Base-by-base conservation (phyloP, 2,329 filamentous ascomycete genomes). In the Alternaria alternata region DNA sequence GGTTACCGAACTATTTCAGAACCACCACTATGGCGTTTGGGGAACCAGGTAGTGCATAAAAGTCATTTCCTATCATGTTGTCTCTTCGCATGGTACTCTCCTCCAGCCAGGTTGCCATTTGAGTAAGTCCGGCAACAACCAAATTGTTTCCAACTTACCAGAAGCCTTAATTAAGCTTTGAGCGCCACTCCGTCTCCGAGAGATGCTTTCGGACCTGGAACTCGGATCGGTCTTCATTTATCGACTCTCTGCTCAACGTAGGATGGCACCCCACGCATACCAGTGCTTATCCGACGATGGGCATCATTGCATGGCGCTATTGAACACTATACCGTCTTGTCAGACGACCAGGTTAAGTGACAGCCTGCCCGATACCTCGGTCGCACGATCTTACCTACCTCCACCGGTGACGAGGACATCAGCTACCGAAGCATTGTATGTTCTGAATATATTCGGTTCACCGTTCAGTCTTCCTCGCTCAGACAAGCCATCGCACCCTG, bases 251-350 rank as follows among this genome's bases (percentile, higher is more conserved):
- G 48, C 5, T 42, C 18, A 43, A 51, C 41, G 22, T 9, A 26
- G 30, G n/a, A 41, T 41, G 22, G 22, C 42, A 22, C 20, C 32
- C 39, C 32, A 42, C 36, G 54, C 14, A n/a, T 20, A 30, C 5
- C n/a, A 41, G 14, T 36, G n/a, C 26, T 59, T 39, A 57, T 57
- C 51, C 44, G 36, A 58, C 51, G 34, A 44, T 62, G 63, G 69
- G 67, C 63, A 70, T 58, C 62, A 64, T 41, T 71, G 69, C 64
- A 70, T 66, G 43, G 36, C 57, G 56, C 64, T 70, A 69, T 65
- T 54, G 66, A 63, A 34, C 47, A 60, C 55, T 62, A 49, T 66
- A 67, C 60, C 32, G 24, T 54, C 51, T 60, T 36, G 38, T 57
- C 63, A 59, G 54, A 30, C 61, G 63, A 64, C 42, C 55, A 32